phyloP scores from a whole-genome alignment of 495 filamentous ascomycete genomes.

The Lasiosphaeriaceae sp. region DNA sequence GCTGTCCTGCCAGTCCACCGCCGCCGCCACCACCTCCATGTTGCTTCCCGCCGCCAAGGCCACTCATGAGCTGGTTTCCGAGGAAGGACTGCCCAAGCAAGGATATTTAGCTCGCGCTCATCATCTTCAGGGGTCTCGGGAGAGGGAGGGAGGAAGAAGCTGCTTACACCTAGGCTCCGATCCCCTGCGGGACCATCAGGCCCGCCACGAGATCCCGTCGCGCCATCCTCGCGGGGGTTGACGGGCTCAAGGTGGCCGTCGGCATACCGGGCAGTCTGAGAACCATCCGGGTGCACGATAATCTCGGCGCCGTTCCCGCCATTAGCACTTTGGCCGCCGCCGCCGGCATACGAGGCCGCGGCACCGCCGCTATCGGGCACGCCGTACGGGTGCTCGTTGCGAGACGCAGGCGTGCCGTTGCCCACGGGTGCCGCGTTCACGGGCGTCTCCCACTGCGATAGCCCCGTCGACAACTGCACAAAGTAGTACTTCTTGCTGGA shows the following conservation, averaged over 20 bases:
- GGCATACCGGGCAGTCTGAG: conserved; percentile 44
- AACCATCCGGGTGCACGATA: conserved; percentile 51
- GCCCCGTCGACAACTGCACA: conserved; percentile 70
- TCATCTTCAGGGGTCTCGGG: too few species aligned
- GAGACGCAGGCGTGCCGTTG: conserved; percentile 43
- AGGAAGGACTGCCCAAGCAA: conserved; percentile 21
- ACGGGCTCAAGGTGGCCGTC: conserved; percentile 51
- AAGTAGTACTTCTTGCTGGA: conserved; percentile 71
- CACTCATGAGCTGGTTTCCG: conserved; percentile 21
- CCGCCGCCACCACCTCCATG: conserved; percentile 25
- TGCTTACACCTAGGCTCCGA: conserved; percentile 44
- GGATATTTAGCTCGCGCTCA: not conserved
- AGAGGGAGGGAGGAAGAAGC: not conserved
- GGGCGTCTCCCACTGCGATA: conserved; percentile 75
- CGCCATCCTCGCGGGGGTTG: conserved; percentile 32
- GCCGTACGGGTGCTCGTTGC: conserved; percentile 49
- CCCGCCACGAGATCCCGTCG: conserved; percentile 18
- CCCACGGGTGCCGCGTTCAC: conserved; percentile 55
- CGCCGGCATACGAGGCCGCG: not conserved
- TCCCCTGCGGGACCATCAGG: conserved; percentile 35
- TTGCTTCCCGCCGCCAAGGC: conserved; percentile 15
- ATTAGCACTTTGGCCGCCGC: conserved; percentile 13
- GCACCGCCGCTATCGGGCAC: conserved; percentile 25
- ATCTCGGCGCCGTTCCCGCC: conserved; percentile 32
- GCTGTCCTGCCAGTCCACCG: conserved; percentile 30